phyloP scores from a whole-genome alignment of 1,284 basidiomycete genomes.

The Microbotryum lychnidis-dioicae region DNA sequence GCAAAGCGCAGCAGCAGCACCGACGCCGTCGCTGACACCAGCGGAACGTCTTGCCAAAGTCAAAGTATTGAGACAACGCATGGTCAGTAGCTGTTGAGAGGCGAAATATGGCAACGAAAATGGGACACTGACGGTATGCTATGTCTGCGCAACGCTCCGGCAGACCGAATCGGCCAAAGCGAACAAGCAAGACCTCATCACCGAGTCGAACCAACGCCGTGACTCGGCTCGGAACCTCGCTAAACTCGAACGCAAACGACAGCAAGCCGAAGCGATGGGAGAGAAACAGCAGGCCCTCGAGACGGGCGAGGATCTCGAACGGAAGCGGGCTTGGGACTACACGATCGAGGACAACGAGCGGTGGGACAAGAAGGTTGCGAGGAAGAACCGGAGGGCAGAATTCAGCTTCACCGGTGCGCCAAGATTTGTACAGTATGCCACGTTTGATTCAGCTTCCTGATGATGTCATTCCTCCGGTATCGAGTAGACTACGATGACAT shows the following conservation, averaged over 20 bases:
- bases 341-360: conserved; percentile 87
- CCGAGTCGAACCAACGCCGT: conserved; percentile 68
- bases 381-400: conserved; percentile 66
- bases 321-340: conserved; percentile 86
- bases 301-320: conserved; percentile 59
- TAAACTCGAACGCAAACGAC: conserved; percentile 74
- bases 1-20: conserved; percentile 6
- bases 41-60: conserved; percentile 70
- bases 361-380: conserved; percentile 79
- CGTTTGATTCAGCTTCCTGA: background rate
- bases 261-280: conserved; percentile 77
- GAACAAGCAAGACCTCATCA: conserved; percentile 72
- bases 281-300: conserved; percentile 81
- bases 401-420: conserved; percentile 63
- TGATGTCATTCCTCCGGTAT: background rate
- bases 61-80: conserved; percentile 61
- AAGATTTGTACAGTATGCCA: conserved; percentile 33
- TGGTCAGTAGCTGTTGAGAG: conserved; percentile 50
- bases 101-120: background rate
- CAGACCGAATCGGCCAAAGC: conserved; percentile 67
- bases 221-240: conserved; percentile 65
- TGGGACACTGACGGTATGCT: background rate
- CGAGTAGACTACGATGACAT: conserved; percentile 74
- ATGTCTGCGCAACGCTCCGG: conserved; percentile 3
- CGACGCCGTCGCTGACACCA: conserved; percentile 45